These are phyloP conservation scores for Metschnikowia kofuensis DNA, from an alignment of 805 yeast genomes.

Conservation along the genomic window DNA sequence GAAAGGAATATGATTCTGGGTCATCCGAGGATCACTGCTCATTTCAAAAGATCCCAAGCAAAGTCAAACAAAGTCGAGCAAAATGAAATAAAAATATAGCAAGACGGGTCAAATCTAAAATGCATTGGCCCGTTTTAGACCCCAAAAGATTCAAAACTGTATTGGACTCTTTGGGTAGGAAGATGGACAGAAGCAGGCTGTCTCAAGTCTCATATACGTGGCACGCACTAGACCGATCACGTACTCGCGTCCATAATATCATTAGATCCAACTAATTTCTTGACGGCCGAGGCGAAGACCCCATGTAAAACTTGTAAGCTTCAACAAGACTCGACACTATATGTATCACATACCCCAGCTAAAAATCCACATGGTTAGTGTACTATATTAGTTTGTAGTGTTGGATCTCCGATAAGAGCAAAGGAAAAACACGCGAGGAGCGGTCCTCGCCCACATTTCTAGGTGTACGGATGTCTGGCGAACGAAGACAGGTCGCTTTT, in stretches of 20 bases:
- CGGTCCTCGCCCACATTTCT: conserved; percentile 6
- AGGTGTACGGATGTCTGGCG: conserved; percentile 8
- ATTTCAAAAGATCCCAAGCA: too few relatives aligned
- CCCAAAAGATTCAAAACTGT: too few relatives aligned
- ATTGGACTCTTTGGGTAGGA: too few relatives aligned
- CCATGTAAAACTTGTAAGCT: neutral
- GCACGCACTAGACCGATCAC: neutral
- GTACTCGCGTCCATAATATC: neutral
- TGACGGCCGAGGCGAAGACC: too few relatives aligned
- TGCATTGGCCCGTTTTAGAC: too few relatives aligned
- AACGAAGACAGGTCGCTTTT: neutral
- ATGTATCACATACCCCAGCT: conserved; percentile 34
- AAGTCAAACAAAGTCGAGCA: too few relatives aligned
- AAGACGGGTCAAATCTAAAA: too few relatives aligned
- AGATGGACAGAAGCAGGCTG: too few relatives aligned
- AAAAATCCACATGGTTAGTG: conserved; percentile 32
- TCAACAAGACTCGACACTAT: neutral
- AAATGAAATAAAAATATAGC: too few relatives aligned
- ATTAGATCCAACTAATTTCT: too few relatives aligned
- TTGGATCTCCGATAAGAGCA: conserved; percentile 1
- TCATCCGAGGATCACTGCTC: too few relatives aligned
- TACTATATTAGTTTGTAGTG: neutral
- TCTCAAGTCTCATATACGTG: neutral
- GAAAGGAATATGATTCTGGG: too few relatives aligned
- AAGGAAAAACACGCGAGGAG: neutral